Percentiles rank a stretch among this genome's conserved stretches.
Evolutionary conservation across 2,329 filamentous ascomycete genomes (phyloP).

Genomic region (Claviceps sp.): DNA sequence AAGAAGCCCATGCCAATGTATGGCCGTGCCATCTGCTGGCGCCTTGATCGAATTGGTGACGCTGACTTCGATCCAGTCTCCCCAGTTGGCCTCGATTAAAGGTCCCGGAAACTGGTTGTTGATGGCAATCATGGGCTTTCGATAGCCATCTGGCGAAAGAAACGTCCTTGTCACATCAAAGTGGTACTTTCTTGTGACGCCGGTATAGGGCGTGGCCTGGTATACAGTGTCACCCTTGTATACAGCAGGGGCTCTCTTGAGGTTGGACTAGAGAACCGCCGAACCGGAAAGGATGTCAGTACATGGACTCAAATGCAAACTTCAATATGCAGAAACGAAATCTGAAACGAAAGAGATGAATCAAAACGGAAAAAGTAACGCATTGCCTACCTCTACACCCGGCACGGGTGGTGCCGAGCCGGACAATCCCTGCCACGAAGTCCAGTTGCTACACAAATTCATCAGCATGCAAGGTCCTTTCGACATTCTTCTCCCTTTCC

Average conservation of each 20-base stretch:
- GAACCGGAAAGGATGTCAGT: too few relatives aligned
- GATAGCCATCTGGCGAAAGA: background rate
- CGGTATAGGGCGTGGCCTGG: background rate
- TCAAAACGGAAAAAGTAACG: too few relatives aligned
- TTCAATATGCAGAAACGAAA: too few relatives aligned
- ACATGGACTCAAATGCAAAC: too few relatives aligned
- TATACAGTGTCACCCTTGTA: background rate
- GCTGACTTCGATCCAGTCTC: constrained; percentile 33
- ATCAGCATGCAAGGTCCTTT: too few relatives aligned
- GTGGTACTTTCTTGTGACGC: constrained; percentile 2
- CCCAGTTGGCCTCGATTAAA: constrained; percentile 40
- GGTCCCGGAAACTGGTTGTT: constrained; percentile 49
- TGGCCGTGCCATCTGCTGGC: constrained; percentile 40
- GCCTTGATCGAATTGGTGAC: constrained; percentile 35
- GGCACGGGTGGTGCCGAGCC: background rate
- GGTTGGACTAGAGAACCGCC: too few relatives aligned
- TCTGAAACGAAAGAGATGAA: background rate
- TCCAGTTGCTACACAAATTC: background rate
- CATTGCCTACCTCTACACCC: background rate
- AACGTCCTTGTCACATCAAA: background rate
- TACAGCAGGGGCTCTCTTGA: background rate
- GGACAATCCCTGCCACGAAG: background rate
- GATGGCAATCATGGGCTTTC: constrained; percentile 25
- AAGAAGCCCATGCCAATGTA: constrained; percentile 51
- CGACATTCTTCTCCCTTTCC: background rate